These are phyloP conservation scores for Rosa chinensis DNA, from an alignment of 306 rosid species.

Conservation along the genomic window DNA sequence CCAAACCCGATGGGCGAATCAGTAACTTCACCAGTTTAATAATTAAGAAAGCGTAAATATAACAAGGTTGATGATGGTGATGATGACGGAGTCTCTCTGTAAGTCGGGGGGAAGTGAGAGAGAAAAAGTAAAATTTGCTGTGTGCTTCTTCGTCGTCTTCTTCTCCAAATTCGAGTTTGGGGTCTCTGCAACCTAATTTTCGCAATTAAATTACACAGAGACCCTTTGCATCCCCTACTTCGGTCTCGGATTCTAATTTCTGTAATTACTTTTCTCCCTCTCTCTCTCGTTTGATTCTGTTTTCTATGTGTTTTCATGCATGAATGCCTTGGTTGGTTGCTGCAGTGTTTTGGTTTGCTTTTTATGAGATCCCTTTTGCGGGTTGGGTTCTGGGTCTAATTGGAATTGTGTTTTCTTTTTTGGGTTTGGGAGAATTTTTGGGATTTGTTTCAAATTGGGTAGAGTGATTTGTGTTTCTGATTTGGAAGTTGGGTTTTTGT, in stretches of 20 bases:
- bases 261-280: neutral
- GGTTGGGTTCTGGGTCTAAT: neutral
- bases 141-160: neutral
- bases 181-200: neutral
- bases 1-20: neutral
- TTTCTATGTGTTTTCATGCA: neutral
- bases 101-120: neutral
- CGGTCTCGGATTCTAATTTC: neutral
- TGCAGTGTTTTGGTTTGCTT: neutral
- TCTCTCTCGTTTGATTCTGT: neutral
- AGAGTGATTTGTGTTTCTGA: neutral
- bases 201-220: constrained; percentile 4
- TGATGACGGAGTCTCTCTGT: neutral
- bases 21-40: neutral
- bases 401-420: neutral
- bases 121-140: neutral
- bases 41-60: neutral
- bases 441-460: neutral
- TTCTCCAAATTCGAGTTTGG: constrained; percentile 6
- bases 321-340: neutral
- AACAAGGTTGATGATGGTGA: neutral
- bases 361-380: neutral
- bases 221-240: constrained; percentile 10
- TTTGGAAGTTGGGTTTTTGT: neutral
- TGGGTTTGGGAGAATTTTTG: constrained; percentile 7